phyloP scores from a whole-genome alignment of 2,329 filamentous ascomycete species.

The Neurospora sp. region DNA sequence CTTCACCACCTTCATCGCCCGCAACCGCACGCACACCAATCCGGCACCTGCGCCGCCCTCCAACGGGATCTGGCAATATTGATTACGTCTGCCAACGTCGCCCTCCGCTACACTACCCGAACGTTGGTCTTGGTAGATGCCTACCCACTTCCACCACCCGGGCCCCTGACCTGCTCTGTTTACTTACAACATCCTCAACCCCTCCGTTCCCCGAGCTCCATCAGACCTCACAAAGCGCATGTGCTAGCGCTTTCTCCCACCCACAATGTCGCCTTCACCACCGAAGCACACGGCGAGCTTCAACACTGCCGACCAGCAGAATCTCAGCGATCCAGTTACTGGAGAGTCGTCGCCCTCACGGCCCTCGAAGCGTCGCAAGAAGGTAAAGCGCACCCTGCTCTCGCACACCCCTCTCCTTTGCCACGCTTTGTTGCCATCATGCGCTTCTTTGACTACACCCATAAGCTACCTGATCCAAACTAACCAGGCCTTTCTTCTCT shows the following conservation, averaged over 20 bases:
- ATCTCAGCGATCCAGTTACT: constrained; percentile 21
- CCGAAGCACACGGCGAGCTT: constrained; percentile 23
- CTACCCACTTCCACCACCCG: neutral
- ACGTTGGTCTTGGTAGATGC: neutral
- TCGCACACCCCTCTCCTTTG: constrained; percentile 7
- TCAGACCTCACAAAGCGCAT: constrained; percentile 4
- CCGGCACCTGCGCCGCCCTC: neutral
- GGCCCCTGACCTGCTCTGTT: neutral
- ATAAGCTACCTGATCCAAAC: neutral
- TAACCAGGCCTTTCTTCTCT: neutral
- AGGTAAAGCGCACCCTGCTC: constrained; percentile 29
- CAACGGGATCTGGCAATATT: neutral
- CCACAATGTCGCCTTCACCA: constrained; percentile 22
- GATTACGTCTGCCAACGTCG: neutral
- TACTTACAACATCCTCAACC: neutral
- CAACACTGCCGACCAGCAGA: constrained; percentile 17
- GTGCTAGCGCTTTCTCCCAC: constrained; percentile 9
- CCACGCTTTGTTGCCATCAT: constrained; percentile 1
- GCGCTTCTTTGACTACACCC: neutral
- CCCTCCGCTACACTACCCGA: neutral
- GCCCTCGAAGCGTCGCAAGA: constrained; percentile 55
- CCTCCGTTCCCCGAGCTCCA: neutral
- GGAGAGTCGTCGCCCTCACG: constrained; percentile 49
- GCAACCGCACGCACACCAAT: neutral
- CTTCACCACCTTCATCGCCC: neutral